A percentile compares a stretch with the other conserved stretches of the same genome.
Conservation (phyloP, 2,329 filamentous ascomycete genomes). For the Simplicillium aogashimaense region DNA sequence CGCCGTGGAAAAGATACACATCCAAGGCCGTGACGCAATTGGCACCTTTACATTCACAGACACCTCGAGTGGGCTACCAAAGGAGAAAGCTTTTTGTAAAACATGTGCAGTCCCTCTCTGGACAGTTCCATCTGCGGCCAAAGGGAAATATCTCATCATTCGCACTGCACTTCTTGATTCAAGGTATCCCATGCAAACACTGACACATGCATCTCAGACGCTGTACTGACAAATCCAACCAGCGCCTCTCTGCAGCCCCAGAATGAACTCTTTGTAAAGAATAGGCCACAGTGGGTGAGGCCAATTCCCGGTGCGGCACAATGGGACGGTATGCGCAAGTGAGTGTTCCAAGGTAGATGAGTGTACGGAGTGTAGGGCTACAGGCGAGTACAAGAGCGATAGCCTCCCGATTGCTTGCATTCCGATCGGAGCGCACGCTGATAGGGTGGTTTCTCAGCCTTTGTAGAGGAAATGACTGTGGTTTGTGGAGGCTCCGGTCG, state of each 20-base stretch:
- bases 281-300: slow-evolving; percentile 15
- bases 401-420: no score
- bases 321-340: slow-evolving; percentile 16
- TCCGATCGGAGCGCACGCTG: no score
- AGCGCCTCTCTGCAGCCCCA: slow-evolving; percentile 11
- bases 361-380: no score
- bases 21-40: slow-evolving; percentile 6
- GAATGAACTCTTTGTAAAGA: slow-evolving; percentile 18
- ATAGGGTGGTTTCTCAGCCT: no score
- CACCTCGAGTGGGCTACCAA: slow-evolving; percentile 14
- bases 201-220: not conserved
- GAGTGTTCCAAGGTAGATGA: no score
- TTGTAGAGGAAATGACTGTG: no score
- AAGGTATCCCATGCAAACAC: slow-evolving; percentile 12
- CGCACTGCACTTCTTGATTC: slow-evolving; percentile 12
- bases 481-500: no score
- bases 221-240: not conserved
- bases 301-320: slow-evolving; percentile 12
- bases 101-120: slow-evolving; percentile 16
- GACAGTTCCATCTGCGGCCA: slow-evolving; percentile 15
- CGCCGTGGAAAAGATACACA: slow-evolving; percentile 5
- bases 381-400: no score
- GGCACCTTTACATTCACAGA: slow-evolving; percentile 10
- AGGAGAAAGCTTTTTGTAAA: slow-evolving; percentile 16
- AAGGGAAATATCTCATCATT: slow-evolving; percentile 13